Evolutionary conservation across 495 filamentous ascomycete species (phyloP).

Genomic region (Amphirosellinia nigrospora): DNA sequence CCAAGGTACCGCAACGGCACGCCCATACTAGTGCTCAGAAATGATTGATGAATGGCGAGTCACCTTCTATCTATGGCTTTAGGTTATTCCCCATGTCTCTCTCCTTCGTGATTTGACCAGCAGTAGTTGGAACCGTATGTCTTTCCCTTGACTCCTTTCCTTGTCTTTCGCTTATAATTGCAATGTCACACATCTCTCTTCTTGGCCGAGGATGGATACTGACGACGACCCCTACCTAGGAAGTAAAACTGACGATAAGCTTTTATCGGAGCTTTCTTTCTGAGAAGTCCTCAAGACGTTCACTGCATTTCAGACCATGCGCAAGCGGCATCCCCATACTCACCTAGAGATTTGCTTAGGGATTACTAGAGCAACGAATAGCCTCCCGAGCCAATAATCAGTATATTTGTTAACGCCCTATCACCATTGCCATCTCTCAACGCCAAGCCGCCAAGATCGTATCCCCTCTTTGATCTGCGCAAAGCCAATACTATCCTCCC

Average conservation of each 20-base stretch:
- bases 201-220: background rate
- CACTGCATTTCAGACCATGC: background rate
- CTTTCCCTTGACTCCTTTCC: background rate
- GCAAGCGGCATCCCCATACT: background rate
- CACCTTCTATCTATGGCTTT: background rate
- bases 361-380: too few species aligned
- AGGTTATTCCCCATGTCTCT: background rate
- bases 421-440: slow-evolving; percentile 24
- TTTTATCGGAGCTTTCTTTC: background rate
- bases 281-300: background rate
- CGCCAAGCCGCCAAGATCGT: slow-evolving; percentile 44
- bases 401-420: background rate
- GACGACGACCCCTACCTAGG: background rate
- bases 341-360: background rate
- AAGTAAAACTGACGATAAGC: background rate
- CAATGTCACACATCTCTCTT: background rate
- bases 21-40: background rate
- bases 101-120: background rate
- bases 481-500: slow-evolving; percentile 42
- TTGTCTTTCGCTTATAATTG: background rate
- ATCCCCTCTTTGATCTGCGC: slow-evolving; percentile 45
- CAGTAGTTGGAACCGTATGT: background rate
- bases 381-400: too few species aligned
- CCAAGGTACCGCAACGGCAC: background rate
- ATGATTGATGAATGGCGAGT: background rate